Conservation (phyloP, 108 stramenopile genomes). For the Nannochloropsis granulata region DNA sequence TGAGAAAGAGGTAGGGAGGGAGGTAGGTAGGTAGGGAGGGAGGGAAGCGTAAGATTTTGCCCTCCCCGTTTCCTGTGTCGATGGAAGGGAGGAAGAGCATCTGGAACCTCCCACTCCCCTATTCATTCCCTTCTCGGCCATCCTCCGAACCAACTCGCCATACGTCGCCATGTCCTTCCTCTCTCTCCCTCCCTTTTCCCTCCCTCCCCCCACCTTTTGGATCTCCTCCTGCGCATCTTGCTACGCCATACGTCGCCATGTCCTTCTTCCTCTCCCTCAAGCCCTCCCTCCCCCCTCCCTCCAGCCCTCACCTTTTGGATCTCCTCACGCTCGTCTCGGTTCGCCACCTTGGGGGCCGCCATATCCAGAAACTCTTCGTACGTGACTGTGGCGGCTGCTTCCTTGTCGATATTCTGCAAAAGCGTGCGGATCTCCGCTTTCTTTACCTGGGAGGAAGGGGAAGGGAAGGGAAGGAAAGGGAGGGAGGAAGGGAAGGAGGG, state of each 20-base stretch:
- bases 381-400: not conserved
- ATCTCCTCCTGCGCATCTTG: slow-evolving; percentile 32
- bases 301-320: slow-evolving; percentile 13
- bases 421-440: slow-evolving; percentile 30
- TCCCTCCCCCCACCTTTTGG: slow-evolving; percentile 1
- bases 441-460: not conserved
- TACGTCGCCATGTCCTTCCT: too few species aligned
- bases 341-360: slow-evolving; percentile 23
- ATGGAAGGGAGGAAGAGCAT: too few species aligned
- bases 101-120: too few species aligned
- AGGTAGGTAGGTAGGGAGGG: not conserved
- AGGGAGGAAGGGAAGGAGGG: too few species aligned
- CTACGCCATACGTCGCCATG: not conserved
- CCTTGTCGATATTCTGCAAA: slow-evolving; percentile 22
- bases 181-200: not conserved
- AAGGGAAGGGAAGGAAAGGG: not conserved
- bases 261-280: not conserved
- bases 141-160: too few species aligned
- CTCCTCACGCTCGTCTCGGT: slow-evolving; percentile 27
- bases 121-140: too few species aligned
- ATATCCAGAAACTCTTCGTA: slow-evolving; percentile 33
- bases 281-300: not conserved
- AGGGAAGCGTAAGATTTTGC: not conserved
- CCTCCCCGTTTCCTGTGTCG: too few species aligned
- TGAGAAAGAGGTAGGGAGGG: not conserved